Base-by-base conservation (phyloP, 768 basidiomycete genomes). In the Boletus subparvulus region DNA sequence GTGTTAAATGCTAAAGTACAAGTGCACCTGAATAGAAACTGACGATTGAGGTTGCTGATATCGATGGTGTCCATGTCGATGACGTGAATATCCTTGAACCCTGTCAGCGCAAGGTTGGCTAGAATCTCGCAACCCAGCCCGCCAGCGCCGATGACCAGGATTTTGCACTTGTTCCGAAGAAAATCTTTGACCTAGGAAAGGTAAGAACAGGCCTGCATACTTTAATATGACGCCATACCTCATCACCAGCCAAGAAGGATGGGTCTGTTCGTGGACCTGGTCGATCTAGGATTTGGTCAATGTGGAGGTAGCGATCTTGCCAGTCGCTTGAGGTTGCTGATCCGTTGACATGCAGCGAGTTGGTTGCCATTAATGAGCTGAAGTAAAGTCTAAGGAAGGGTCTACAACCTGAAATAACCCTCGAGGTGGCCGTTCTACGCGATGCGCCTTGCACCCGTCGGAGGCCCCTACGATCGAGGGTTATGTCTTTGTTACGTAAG, bases 21-120 rank as follows among this genome's bases (percentile, higher is more conserved):
- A 1, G 12, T 76, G 49, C 62, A 93, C 96, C 97, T 84, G 78
- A 99, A 99, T 24, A 99, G 78, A 72, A 99, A 99, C 74, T 99
- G 97, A 48, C 97, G 83, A 73, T 99, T 99, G 62, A 99, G 80
- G 73, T 99, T 99, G 68, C 94, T 98, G 68, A 99, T 91, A 75
- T 99, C 96, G 71, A 98, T 99, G 16, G 96, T 98, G 79, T 99
- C 96, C 95, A 99, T 98, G 79, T 99, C 97, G 69, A 99, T 98
- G 58, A 99, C 95, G 78, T 98, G 94, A 62, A 98, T 97, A 67
- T 98, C 92, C 74, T 90, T 92, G 85, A 98, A 99, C 26, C 97
- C 97, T 44, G 92, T 90, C 63, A 98, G 75, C 24, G 97, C 96
- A 48, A 99, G 83, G 74, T 98, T 97, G 57, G 95, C 91, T 41